These are phyloP conservation scores for Paraleonurus japonicus DNA, from an alignment of 257 asterid genomes.

Conservation along the genomic window DNA sequence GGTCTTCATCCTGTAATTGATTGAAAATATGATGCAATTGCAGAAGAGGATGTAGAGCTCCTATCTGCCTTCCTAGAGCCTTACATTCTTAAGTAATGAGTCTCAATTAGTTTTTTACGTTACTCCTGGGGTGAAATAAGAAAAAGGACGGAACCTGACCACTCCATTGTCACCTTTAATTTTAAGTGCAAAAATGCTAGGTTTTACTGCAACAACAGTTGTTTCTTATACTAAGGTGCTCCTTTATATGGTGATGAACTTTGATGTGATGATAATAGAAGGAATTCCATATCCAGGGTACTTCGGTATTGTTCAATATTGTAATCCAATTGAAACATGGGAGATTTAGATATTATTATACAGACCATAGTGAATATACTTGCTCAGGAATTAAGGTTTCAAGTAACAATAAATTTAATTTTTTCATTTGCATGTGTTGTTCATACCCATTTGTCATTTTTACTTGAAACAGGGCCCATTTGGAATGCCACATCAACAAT, in stretches of 20 bases:
- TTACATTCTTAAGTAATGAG: background rate
- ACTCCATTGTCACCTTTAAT: background rate
- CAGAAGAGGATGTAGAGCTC: background rate
- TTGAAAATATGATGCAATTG: background rate
- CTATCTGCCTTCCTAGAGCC: too few relatives aligned
- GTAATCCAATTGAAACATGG: background rate
- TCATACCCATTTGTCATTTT: constrained; percentile 6
- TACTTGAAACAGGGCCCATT: constrained; percentile 41
- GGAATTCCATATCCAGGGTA: background rate
- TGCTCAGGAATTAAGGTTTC: background rate
- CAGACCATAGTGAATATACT: background rate
- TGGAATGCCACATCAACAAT: constrained; percentile 58
- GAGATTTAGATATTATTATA: background rate
- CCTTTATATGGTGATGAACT: constrained; percentile 2
- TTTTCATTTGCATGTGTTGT: background rate
- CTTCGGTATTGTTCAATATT: background rate
- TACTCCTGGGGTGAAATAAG: background rate
- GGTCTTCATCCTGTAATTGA: background rate
- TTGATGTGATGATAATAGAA: background rate
- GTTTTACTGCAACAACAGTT: background rate
- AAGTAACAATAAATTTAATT: background rate
- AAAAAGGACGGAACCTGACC: background rate
- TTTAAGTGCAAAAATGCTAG: background rate
- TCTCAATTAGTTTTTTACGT: background rate
- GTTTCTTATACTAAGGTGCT: background rate